phyloP scores from a whole-genome alignment of 1,139 yeast species.

The Hansenula sp. region DNA sequence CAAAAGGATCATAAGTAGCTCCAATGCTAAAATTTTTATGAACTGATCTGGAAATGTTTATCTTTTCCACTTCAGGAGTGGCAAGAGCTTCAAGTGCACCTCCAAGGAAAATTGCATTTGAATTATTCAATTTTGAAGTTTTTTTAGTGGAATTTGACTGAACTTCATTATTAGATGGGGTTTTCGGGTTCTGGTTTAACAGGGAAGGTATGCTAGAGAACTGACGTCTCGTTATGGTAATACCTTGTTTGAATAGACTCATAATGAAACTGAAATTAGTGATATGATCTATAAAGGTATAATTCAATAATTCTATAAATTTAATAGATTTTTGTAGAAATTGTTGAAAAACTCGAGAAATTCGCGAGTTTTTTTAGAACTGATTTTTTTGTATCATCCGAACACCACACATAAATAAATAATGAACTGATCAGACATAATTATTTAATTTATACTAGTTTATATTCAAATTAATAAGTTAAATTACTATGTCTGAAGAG shows the following conservation, averaged over 20 bases:
- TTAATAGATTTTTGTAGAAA: background rate
- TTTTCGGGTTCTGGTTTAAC: background rate
- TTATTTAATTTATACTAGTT: too few species aligned
- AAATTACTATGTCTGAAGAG: background rate
- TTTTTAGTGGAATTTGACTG: too few species aligned
- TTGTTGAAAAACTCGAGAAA: background rate
- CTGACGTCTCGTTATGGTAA: background rate
- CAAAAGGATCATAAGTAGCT: constrained; percentile 68
- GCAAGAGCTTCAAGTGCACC: background rate
- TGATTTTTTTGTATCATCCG: too few species aligned
- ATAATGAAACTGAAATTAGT: too few species aligned
- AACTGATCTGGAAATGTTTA: constrained; percentile 19
- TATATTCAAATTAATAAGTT: background rate
- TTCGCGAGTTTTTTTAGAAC: too few species aligned
- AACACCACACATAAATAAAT: too few species aligned
- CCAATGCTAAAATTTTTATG: constrained; percentile 40
- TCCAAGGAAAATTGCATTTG: too few species aligned
- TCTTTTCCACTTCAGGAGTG: background rate
- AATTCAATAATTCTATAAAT: too few species aligned
- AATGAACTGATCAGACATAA: too few species aligned
- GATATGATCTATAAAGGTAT: too few species aligned
- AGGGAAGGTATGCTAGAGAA: background rate
- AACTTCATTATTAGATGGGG: too few species aligned
- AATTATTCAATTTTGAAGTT: too few species aligned
- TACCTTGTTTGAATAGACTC: background rate